phyloP scores from a whole-genome alignment of 2,329 filamentous ascomycete species.

The Colletotrichum sp. region DNA sequence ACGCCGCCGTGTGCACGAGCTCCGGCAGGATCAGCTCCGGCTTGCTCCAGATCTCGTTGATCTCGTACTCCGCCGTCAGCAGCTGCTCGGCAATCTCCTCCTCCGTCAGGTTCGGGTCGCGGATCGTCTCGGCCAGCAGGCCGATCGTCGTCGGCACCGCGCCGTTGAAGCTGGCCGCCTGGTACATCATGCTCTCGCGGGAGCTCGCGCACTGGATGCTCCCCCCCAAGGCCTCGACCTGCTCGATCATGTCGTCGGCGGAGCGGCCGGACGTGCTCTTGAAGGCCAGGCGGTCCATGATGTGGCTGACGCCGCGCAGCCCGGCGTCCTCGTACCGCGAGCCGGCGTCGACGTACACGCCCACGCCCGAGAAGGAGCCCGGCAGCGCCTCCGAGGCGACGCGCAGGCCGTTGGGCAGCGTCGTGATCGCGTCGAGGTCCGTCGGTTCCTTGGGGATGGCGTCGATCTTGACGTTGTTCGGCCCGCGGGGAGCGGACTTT shows the following conservation, averaged over 20 bases:
- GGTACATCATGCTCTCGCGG: slow-evolving; percentile 97
- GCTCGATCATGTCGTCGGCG: slow-evolving; percentile 85
- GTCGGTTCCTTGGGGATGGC: slow-evolving; percentile 66
- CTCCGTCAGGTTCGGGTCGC: slow-evolving; percentile 82
- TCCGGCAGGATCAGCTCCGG: slow-evolving; percentile 95
- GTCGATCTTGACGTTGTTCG: neutral
- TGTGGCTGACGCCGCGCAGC: slow-evolving; percentile 90
- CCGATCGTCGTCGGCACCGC: slow-evolving; percentile 83
- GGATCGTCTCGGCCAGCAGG: slow-evolving; percentile 91
- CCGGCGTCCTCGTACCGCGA: slow-evolving; percentile 90
- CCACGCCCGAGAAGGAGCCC: slow-evolving; percentile 92
- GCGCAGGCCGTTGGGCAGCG: slow-evolving; percentile 88
- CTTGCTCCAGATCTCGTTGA: slow-evolving; percentile 95
- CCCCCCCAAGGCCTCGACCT: slow-evolving; percentile 86
- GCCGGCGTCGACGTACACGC: slow-evolving; percentile 94
- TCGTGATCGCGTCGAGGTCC: slow-evolving; percentile 87
- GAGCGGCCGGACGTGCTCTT: slow-evolving; percentile 78
- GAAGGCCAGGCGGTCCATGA: slow-evolving; percentile 94
- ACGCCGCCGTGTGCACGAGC: slow-evolving; percentile 92
- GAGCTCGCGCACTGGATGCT: slow-evolving; percentile 98
- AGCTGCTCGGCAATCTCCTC: slow-evolving; percentile 88
- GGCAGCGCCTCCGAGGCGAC: slow-evolving; percentile 94
- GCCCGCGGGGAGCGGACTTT: neutral
- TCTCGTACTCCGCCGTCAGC: slow-evolving; percentile 92
- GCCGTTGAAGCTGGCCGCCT: slow-evolving; percentile 95